Percentiles rank a stretch among this genome's conserved stretches.
phyloP scores from a whole-genome alignment of 2,329 filamentous ascomycete species.

The Scedosporium minutisporum region DNA sequence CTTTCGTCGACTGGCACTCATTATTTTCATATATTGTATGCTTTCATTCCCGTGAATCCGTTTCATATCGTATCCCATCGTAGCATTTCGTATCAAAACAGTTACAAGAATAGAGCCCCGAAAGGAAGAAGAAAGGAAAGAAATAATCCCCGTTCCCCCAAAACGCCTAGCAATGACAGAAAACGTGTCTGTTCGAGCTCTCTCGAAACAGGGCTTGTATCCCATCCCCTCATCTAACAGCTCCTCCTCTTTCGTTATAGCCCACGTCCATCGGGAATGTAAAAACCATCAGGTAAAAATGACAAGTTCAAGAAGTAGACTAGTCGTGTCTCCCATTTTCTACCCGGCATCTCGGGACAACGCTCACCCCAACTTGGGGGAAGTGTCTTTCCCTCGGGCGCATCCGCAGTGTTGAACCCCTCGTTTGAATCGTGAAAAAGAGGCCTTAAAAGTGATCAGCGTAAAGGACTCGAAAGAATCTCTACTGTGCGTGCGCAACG shows the following conservation, averaged over 20 bases:
- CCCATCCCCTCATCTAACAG: neutral
- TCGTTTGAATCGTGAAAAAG: neutral
- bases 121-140: constrained; percentile 1
- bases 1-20: too few relatives aligned
- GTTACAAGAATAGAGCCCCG: neutral
- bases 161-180: neutral
- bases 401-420: neutral
- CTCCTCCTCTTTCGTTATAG: too few relatives aligned
- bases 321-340: too few relatives aligned
- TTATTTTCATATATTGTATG: neutral
- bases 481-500: constrained; percentile 69
- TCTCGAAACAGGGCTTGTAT: neutral
- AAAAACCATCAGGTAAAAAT: too few relatives aligned
- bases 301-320: too few relatives aligned
- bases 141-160: neutral
- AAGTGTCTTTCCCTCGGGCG: too few relatives aligned
- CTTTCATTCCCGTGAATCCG: neutral
- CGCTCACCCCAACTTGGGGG: too few relatives aligned
- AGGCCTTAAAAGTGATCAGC: neutral
- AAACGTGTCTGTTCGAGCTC: neutral
- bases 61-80: neutral
- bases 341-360: too few relatives aligned
- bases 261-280: too few relatives aligned
- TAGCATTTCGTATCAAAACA: neutral
- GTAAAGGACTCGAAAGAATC: neutral